Percentiles rank a stretch among this genome's conserved stretches.
phyloP scores from a whole-genome alignment of 2,329 filamentous ascomycete species.

The Emericellopsis cladophorae region DNA sequence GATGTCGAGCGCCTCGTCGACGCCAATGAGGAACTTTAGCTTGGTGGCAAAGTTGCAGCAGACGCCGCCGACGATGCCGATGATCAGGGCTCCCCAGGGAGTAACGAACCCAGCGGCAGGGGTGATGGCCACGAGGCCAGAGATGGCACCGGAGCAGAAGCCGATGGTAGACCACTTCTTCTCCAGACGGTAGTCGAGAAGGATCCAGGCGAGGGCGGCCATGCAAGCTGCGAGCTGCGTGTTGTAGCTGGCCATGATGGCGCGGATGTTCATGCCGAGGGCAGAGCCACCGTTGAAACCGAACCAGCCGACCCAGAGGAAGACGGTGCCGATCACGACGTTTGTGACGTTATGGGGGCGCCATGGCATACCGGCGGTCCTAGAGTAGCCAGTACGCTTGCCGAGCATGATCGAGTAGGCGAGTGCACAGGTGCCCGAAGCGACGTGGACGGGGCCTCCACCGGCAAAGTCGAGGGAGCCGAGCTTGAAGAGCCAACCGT shows the following conservation, averaged over 20 bases:
- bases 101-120: conserved; percentile 74
- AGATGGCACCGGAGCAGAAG: conserved; percentile 83
- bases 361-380: conserved; percentile 50
- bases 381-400: conserved; percentile 50
- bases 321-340: conserved; percentile 59
- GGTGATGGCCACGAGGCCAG: conserved; percentile 78
- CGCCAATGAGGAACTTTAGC: conserved; percentile 59
- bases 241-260: conserved; percentile 79
- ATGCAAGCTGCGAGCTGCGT: conserved; percentile 79
- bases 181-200: conserved; percentile 85
- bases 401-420: conserved; percentile 65
- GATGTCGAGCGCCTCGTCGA: conserved; percentile 82
- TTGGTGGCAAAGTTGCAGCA: conserved; percentile 81
- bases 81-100: conserved; percentile 44
- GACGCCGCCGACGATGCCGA: conserved; percentile 46
- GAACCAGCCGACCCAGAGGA: conserved; percentile 92
- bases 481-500: conserved; percentile 58
- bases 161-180: conserved; percentile 88
- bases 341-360: conserved; percentile 63
- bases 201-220: conserved; percentile 71
- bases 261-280: conserved; percentile 69
- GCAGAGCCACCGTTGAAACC: conserved; percentile 89
- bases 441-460: conserved; percentile 63
- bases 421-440: conserved; percentile 57
- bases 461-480: conserved; percentile 65